Conservation (phyloP, 306 rosid genomes). For the Fragaria iinumae region DNA sequence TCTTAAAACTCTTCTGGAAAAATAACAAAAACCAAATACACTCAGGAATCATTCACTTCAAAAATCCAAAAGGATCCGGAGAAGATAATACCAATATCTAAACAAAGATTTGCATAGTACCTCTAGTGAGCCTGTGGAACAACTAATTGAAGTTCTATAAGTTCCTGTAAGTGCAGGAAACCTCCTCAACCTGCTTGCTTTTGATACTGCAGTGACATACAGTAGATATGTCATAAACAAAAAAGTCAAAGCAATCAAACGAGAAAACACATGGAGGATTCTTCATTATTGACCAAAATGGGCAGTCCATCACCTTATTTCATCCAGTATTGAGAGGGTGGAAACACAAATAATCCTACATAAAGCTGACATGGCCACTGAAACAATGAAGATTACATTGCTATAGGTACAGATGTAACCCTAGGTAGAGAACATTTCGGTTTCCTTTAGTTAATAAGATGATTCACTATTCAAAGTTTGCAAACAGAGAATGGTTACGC, state of each 20-base stretch:
- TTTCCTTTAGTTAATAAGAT: not conserved
- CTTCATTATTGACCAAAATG: conserved; percentile 33
- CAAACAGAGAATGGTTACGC: not conserved
- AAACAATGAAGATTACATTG: not conserved
- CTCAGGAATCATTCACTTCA: not conserved
- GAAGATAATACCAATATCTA: conserved; percentile 14
- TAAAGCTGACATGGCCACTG: conserved; percentile 5
- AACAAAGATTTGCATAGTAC: conserved; percentile 67
- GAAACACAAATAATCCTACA: conserved; percentile 10
- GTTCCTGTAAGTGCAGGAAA: conserved; percentile 57
- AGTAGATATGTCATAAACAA: conserved; percentile 71
- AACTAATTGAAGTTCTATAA: conserved; percentile 72
- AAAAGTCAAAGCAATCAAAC: conserved; percentile 26
- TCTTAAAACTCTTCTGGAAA: conserved; percentile 10
- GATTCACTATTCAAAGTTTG: not conserved
- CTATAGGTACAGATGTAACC: not conserved
- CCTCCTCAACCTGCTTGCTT: conserved; percentile 97
- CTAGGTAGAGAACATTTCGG: not conserved
- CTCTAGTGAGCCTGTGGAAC: conserved; percentile 71
- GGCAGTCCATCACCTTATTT: conserved; percentile 26
- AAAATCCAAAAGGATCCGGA: not conserved
- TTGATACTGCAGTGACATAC: conserved; percentile 95
- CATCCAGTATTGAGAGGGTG: conserved; percentile 17
- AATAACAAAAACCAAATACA: not conserved
- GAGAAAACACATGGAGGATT: conserved; percentile 32